Conservation (phyloP, 768 basidiomycete species). For the Mycena indigotica region DNA sequence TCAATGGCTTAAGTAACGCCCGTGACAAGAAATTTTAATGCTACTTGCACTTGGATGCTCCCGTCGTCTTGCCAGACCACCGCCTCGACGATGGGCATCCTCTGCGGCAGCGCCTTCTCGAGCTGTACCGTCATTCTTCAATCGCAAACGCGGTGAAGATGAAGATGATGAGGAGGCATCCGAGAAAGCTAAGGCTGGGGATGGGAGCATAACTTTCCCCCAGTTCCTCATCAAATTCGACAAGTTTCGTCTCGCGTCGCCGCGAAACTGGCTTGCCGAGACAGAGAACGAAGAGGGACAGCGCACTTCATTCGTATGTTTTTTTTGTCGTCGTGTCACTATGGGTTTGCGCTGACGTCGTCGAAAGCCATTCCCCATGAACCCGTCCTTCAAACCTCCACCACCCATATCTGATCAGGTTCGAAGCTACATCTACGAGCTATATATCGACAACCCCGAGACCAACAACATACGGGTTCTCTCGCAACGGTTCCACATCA, state of each 20-base stretch:
- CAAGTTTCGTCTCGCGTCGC: constrained; percentile 44
- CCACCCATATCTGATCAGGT: constrained; percentile 68
- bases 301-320: constrained; percentile 29
- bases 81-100: constrained; percentile 1
- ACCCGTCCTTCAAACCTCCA: constrained; percentile 81
- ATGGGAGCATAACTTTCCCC: constrained; percentile 23
- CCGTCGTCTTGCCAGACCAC: neutral
- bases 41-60: constrained; percentile 19
- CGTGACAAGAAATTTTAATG: constrained; percentile 1
- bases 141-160: neutral
- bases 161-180: constrained; percentile 12
- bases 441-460: constrained; percentile 61
- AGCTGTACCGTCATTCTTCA: neutral
- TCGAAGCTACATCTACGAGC: constrained; percentile 58
- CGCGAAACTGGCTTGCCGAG: constrained; percentile 65
- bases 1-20: neutral
- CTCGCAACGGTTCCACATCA: constrained; percentile 62
- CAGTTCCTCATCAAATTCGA: constrained; percentile 34
- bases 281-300: constrained; percentile 48
- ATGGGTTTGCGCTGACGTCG: constrained; percentile 12
- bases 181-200: constrained; percentile 21
- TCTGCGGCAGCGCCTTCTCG: constrained; percentile 4
- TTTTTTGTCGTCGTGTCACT: constrained; percentile 13
- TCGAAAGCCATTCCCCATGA: constrained; percentile 82
- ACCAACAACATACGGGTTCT: constrained; percentile 59